A percentile compares a stretch with the other conserved stretches of the same genome.
phyloP scores from a whole-genome alignment of 106 monocot genomes.

The Triglochin maritima region DNA sequence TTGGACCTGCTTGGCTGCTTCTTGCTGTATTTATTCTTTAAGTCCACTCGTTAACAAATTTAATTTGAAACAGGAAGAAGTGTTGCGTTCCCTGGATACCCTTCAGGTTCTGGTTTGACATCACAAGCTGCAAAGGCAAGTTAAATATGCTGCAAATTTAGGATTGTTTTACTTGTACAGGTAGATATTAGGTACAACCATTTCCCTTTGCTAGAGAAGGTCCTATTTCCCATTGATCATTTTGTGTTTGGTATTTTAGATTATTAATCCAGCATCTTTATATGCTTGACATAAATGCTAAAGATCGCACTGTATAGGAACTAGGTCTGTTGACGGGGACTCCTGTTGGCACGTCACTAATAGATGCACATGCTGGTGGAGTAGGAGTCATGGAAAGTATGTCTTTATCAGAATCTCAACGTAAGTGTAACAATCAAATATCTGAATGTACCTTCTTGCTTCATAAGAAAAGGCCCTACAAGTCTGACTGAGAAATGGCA shows the following conservation, averaged over 20 bases:
- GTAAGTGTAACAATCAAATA: constrained; percentile 25
- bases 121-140: constrained; percentile 80
- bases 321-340: constrained; percentile 68
- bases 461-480: neutral
- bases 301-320: constrained; percentile 34
- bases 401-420: constrained; percentile 31
- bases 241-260: neutral
- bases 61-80: constrained; percentile 49
- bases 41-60: too few relatives aligned
- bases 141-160: neutral
- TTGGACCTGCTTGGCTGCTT: neutral
- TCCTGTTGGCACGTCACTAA: constrained; percentile 89
- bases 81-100: constrained; percentile 94
- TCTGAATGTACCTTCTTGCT: neutral
- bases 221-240: neutral
- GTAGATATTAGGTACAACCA: too few relatives aligned
- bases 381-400: constrained; percentile 85
- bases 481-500: neutral
- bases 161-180: neutral
- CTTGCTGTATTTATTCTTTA: neutral
- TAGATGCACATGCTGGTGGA: constrained; percentile 99
- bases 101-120: constrained; percentile 83
- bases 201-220: neutral
- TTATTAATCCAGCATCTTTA: neutral
- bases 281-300: neutral